Evolutionary conservation across 495 filamentous ascomycete species (phyloP), one percentile per base, ranked within the genome.

Genomic region (Collariella sp.): DNA sequence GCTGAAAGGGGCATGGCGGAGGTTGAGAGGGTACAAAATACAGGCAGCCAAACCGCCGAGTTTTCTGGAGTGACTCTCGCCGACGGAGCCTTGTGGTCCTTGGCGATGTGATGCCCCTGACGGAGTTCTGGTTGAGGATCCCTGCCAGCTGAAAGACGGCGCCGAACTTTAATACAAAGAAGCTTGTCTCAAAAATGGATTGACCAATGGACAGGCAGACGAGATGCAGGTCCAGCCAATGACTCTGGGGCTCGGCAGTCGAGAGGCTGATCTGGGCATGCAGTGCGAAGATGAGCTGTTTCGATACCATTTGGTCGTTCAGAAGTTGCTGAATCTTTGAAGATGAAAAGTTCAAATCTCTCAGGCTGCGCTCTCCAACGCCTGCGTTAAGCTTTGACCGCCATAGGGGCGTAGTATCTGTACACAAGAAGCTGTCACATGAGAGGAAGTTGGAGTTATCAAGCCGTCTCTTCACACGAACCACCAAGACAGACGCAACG

Each of bases 121-220:
- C 18, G 50, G n/a, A 26, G 35, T 23, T 18, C 51, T 4, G 41
- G 40, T 34, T 46, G 5, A 20, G 34, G 9, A 50, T 19, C 57
- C 57, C 51, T 59, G 57, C 13, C 49, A 60, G 58, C 58, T 60
- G 58, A 55, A 46, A 15, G 24, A 16, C n/a, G n/a, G 11, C 41
- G 38, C 43, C 42, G 50, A 34, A 31, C 31, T 33, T 46, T 38
- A 24, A 23, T 31, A 20, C 24, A 35, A 34, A 24, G 19, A 46
- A n/a, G 7, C 24, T 19, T 29, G 24, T 22, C 18, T 22, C 18
- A 44, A 9, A 16, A 42, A 13, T 13, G 10, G n/a, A 54, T 40
- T 40, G 15, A 20, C 58, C 49, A 56, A 60, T 56, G 43, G 40
- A n/a, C 0, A 42, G 46, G 22, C 24, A 24, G 20, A 35, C 12